Base-by-base conservation (phyloP, 257 asterid genomes). In the Lavandula angustifolia region DNA sequence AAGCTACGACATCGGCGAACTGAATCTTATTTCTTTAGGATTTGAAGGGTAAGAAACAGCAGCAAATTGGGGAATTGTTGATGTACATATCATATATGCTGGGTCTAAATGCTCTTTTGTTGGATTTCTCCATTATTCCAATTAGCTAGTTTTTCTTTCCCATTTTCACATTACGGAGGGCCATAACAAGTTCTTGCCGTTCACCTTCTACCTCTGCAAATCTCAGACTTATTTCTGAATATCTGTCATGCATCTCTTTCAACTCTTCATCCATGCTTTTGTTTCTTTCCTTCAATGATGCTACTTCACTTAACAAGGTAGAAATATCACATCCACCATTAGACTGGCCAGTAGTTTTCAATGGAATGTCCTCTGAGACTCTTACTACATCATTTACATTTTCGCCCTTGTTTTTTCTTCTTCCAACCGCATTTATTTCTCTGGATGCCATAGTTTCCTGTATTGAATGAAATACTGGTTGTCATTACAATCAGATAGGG, bases 201-300 rank as follows among this genome's bases (percentile, higher is more conserved):
- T 92, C 96, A 63, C 98, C 96, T 82, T 92, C 98, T 67, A 92
- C 98, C 83, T 92, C 96, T 60, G 99, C 99, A 67, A 89, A 92
- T 76, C 69, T 90, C 76, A 92, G 97, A 73, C 99, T 92, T 73
- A 89, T 83, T 81, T 92, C 99, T 77, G 95, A 85, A 73, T 92
- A 92, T 78, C 95, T 82, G 55, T 85, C 97, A 60, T 78, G 89
- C 96, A 92, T 84, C 66, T 87, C 97, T 68, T 84, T 92, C 74
- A 92, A 62, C 69, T 84, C 95, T 33, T 76, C 75, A 60, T 79
- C 97, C 94, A 82, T 85, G 72, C 77, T 79, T 69, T 74, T 81
- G 80, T 89, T 87, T 74, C 63, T 78, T 66, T 87, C 96, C 79
- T 82, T 92, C 77, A 87, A 62, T 18, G 75, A 81, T 48, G 75